Conservation (phyloP, 2,329 filamentous ascomycete genomes). For the Fusarium napiforme region DNA sequence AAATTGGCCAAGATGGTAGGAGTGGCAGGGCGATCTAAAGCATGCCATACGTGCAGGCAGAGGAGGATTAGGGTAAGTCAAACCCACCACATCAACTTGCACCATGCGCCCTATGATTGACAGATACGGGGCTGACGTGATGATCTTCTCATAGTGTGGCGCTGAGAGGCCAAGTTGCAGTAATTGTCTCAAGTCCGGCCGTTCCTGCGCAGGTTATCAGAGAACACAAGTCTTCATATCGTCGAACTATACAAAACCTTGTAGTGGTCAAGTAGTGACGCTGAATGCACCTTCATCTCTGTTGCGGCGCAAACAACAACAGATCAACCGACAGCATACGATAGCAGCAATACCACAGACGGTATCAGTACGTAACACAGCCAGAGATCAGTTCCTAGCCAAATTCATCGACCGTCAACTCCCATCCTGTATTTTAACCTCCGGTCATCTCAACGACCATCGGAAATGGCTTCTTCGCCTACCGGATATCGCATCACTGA, state of each 20-base stretch:
- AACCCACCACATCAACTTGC: too few relatives aligned
- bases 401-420: background rate
- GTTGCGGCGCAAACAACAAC: accelerated
- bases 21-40: background rate
- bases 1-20: background rate
- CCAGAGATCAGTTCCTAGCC: background rate
- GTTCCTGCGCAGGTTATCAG: background rate
- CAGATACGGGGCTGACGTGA: background rate
- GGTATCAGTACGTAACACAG: background rate
- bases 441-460: background rate
- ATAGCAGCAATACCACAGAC: accelerated
- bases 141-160: background rate
- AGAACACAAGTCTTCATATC: background rate
- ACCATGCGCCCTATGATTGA: too few relatives aligned
- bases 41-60: background rate
- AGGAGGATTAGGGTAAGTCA: background rate
- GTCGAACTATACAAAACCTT: accelerated
- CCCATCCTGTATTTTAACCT: background rate
- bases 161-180: background rate
- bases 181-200: background rate
- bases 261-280: accelerated
- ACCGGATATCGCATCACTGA: accelerated
- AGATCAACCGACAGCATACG: accelerated
- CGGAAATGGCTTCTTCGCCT: background rate
- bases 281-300: accelerated